Conservation (phyloP, 768 basidiomycete species). For the Termitomyces sp. region DNA sequence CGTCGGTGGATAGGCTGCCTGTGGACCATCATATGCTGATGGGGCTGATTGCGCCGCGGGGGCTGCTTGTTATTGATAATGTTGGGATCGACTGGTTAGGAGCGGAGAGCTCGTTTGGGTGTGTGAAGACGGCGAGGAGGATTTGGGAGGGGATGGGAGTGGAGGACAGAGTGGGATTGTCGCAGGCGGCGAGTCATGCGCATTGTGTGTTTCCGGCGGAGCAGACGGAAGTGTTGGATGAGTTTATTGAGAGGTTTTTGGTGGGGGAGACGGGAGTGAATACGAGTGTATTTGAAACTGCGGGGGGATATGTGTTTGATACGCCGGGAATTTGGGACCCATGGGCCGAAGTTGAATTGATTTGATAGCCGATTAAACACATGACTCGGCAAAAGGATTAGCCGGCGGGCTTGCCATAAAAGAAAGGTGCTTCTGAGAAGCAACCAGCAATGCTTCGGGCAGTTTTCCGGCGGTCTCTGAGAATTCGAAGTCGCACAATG, state of each 20-base stretch:
- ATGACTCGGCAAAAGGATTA: background rate
- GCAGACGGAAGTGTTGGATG: conserved; percentile 36
- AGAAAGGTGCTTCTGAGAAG: background rate
- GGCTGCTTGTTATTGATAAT: conserved; percentile 47
- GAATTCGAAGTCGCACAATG: background rate
- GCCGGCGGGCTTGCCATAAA: background rate
- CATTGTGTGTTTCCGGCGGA: conserved; percentile 48
- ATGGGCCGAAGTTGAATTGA: background rate
- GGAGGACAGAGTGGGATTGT: conserved; percentile 40
- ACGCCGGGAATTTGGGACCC: conserved; percentile 2
- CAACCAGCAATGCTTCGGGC: background rate
- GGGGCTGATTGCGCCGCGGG: conserved; percentile 49
- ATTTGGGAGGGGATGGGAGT: conserved; percentile 43
- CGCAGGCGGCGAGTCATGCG: conserved; percentile 43
- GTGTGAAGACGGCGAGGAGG: conserved; percentile 41
- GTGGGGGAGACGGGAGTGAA: conserved; percentile 32
- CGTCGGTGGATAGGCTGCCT: conserved; percentile 34
- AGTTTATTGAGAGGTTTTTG: conserved; percentile 52
- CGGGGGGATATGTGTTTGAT: conserved; percentile 18
- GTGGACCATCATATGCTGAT: conserved; percentile 54
- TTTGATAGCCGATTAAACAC: background rate
- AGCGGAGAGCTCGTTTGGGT: conserved; percentile 41
- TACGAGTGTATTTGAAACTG: conserved; percentile 39
- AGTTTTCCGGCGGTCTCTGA: background rate
- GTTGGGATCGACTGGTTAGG: conserved; percentile 51